Base-by-base conservation (phyloP, 2,329 filamentous ascomycete species). In the Xylaria sp. region DNA sequence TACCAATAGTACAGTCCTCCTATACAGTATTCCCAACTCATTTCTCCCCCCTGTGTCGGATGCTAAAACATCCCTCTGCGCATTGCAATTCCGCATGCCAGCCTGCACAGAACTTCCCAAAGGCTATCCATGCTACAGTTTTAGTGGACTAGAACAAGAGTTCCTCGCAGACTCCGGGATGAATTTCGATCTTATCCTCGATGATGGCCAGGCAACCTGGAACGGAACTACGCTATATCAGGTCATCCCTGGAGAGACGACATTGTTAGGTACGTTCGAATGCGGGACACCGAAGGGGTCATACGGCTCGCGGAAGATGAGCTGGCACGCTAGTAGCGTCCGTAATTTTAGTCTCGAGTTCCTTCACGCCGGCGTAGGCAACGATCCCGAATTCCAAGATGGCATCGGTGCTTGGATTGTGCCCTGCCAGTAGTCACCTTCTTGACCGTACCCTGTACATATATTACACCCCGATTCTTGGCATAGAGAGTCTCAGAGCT, bases 31-130 rank as follows among this genome's bases (percentile, higher is more conserved):
- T 19, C 72, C 76, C 39, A 53, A 58, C 11, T 69, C 70, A 7
- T 76, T 77, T 32, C 39, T 71, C 27, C 48, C 65, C 6, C 32
- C 61, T 9, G 53, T 62, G 21, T 9, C 57, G 1, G 59, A 65
- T 53, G 48, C 56, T 8, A 54, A 65, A 7, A 32, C 62, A 17
- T 48, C 70, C 1, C 58, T 73, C 11, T 79, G 77, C 55, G 77
- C 76, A 9, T 73, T 79, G 7, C 73, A 79, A 59, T 79, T 79
- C 67, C 75, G 77, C 59, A 74, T 79, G 69, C 77, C 77, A 1
- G 69, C 72, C 54, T 79, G 77, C 64, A 69, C 69, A 21, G 59
- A 69, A 34, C 74, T 79, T 12, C 74, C 76, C 4, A 24, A 71
- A 21, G 77, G 72, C 34, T 79, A 79, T 63, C 77, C 77, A 17